These are phyloP conservation scores for Plectosphaerella plurivora DNA, from an alignment of 2,329 filamentous ascomycete genomes.

Conservation along the genomic window DNA sequence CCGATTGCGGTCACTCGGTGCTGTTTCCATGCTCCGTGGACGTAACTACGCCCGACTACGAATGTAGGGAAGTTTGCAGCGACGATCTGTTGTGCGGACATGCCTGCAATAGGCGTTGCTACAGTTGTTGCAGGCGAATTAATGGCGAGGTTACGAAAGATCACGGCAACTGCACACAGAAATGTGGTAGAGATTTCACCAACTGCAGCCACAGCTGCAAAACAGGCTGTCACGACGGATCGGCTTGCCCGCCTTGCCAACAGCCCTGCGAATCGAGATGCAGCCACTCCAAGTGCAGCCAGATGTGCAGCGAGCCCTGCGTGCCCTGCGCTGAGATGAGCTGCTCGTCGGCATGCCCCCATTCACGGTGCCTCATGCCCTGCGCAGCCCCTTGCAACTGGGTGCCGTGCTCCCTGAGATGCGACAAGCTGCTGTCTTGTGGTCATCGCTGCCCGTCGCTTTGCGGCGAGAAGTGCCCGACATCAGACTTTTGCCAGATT, in stretches of 20 bases:
- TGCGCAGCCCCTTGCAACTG: slow-evolving; percentile 66
- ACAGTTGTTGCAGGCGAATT: slow-evolving; percentile 35
- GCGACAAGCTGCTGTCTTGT: slow-evolving; percentile 46
- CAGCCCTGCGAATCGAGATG: slow-evolving; percentile 51
- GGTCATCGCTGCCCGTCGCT: slow-evolving; percentile 61
- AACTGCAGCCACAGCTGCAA: slow-evolving; percentile 55
- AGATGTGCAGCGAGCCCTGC: slow-evolving; percentile 55
- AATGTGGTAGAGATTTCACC: slow-evolving; percentile 25
- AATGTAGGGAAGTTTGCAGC: slow-evolving; percentile 45
- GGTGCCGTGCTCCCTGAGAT: slow-evolving; percentile 60
- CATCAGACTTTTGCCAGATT: slow-evolving; percentile 46
- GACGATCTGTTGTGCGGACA: slow-evolving; percentile 52
- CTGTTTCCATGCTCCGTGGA: slow-evolving; percentile 44
- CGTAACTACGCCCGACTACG: slow-evolving; percentile 32
- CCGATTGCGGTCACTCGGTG: slow-evolving; percentile 51
- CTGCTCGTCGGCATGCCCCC: slow-evolving; percentile 53
- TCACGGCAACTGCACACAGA: slow-evolving; percentile 43
- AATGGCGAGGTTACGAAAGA: slow-evolving; percentile 19
- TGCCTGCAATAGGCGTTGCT: slow-evolving; percentile 44
- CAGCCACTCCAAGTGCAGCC: slow-evolving; percentile 50
- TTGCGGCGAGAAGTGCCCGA: slow-evolving; percentile 61
- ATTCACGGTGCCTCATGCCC: slow-evolving; percentile 46
- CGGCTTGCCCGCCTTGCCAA: slow-evolving; percentile 42
- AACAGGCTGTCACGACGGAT: slow-evolving; percentile 44
- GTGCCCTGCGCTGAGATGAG: slow-evolving; percentile 50